Base-by-base conservation (phyloP, 768 basidiomycete species). In the Agaricus subrufescens region DNA sequence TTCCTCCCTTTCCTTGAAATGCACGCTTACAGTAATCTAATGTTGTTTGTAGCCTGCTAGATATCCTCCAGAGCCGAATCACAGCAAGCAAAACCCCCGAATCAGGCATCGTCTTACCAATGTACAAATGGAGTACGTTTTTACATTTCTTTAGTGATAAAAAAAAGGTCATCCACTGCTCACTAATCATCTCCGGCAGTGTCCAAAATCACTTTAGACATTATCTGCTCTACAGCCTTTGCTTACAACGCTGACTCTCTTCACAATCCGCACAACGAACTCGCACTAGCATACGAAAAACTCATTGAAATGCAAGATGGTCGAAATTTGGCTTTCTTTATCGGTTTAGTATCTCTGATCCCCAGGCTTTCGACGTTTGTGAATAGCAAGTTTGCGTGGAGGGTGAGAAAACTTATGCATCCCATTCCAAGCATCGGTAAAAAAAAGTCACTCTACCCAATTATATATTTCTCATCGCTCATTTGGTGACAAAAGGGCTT, bases 161-260 rank as follows among this genome's bases (percentile, higher is more conserved):
- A 19, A 19, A 19, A 19, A 19, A 19, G 1, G 19, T 19, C 19
- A 19, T 19, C 19, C 19, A 19, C 19, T 19, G 19, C 19, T 19
- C 19, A 0, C 19, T 19, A 19, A 19, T 19, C 19, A 19, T 37
- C 54, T 34, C 40, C 40, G 45, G 10, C 15, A 80, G 78, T 79
- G 73, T 75, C 75, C 60, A 80, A 78, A 66, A 75, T 74, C 0
- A 80, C 80, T 0, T 70, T 82, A 7, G 79, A 81, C 59, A 78
- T 81, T 52, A 80, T 81, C 45, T 80, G 78, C 64, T 69, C 70
- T 6, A 76, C 80, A 9, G 78, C 77, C 0, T 79, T 81, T 52
- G 77, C 76, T 10, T 81, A 81, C 61, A 64, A 68, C 38, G 58
- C 78, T 4, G 73, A 80, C 58, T 74, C 75, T 2, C 65, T 81